Base-by-base conservation (phyloP, 1,139 yeast genomes). In the Nakaseomyces bracarensis region DNA sequence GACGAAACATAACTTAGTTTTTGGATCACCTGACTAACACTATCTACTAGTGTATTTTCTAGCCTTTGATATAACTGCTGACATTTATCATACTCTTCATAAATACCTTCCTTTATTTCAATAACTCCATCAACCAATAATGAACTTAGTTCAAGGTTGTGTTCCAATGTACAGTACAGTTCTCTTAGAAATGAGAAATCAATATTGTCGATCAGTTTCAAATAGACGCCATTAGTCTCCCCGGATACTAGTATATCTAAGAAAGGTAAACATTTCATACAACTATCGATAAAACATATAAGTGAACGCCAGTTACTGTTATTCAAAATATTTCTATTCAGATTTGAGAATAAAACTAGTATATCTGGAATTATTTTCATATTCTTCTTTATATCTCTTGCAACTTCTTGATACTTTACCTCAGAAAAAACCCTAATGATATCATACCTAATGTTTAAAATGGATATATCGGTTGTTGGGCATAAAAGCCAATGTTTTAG, bases 401-500 rank as follows among this genome's bases (percentile, higher is more conserved):
- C 49, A 14, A 41, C 18, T 14, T 43, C 46, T 3, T 34, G 35
- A 42, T 60, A 55, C 21, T 49, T 39, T 3, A 51, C 54, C 7
- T 44, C 41, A 1, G 54, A 22, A 3, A 69, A 45, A 0, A 46
- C 16, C 14, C 55, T 55, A 4, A 68, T 51, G 0, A 61, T 49
- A 8, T 59, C 49, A 14, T 59, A 62, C n/a, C 73, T 51, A 20
- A 50, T 47, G 9, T 50, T 46, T 3, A 69, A 60, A 9, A 46
- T 36, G 0, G 43, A 41, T 2, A 53, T 39, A 22, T 63, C 50
- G 2, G 54, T 49, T 3, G 66, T 48, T 0, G 74, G 74, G 29
- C 62, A 58, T 14, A 58, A 41, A 13, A 69, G 46, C 68, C 70
- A 67, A 4, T 54, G 51, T 29, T 51, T 55, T 28, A 69, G 45